A percentile compares a stretch with the other conserved stretches of the same genome.
phyloP scores from a whole-genome alignment of 306 rosid species.

The Crataegus laevigata region DNA sequence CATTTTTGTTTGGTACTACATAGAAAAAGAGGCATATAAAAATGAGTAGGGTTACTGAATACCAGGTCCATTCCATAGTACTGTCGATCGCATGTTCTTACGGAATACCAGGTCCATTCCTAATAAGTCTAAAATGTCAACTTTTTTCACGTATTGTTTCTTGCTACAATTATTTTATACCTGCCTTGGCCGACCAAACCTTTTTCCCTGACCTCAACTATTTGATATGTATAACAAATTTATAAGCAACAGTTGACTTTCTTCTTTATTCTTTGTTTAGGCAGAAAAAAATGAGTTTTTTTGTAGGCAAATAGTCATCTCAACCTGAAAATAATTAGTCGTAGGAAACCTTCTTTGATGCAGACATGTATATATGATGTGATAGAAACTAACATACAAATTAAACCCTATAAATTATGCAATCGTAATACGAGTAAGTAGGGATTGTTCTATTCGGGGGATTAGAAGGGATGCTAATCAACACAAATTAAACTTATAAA shows the following conservation, averaged over 20 bases:
- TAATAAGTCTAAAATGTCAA: neutral
- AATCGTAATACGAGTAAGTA: no score
- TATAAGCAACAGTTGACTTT: neutral
- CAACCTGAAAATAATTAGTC: neutral
- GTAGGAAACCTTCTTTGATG: neutral
- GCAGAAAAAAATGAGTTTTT: no score
- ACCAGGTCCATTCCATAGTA: neutral
- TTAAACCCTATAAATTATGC: no score
- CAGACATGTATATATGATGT: no score
- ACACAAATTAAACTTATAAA: no score
- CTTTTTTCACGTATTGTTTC: no score
- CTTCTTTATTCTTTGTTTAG: no score
- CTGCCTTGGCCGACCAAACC: neutral
- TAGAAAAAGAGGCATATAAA: no score
- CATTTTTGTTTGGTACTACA: neutral
- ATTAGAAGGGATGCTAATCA: no score
- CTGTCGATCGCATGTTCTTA: neutral
- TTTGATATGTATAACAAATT: neutral
- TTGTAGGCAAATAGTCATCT: neutral
- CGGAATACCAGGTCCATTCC: neutral
- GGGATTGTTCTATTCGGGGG: no score
- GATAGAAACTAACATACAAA: no score
- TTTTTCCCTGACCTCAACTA: neutral
- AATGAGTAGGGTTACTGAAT: neutral
- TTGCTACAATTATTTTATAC: neutral